These are phyloP conservation scores for Pythium phragmitis DNA, from an alignment of 352 stramenopile genomes.

Conservation along the genomic window DNA sequence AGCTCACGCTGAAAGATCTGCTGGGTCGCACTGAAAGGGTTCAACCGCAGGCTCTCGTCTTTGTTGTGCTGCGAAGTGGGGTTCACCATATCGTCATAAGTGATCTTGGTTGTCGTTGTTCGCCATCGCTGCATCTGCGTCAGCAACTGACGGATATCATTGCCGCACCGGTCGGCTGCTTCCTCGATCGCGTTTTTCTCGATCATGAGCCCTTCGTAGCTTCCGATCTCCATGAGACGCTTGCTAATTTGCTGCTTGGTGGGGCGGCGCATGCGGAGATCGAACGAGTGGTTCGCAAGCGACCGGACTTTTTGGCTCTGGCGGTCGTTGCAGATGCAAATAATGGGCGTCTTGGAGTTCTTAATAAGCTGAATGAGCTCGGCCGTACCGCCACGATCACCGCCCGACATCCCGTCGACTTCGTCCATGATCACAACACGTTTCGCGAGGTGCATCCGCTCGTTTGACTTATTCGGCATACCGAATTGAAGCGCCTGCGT, in stretches of 20 bases:
- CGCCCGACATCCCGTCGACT: slow-evolving; percentile 98
- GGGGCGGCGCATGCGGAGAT: slow-evolving; percentile 94
- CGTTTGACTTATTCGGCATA: slow-evolving; percentile 30
- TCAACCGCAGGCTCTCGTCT: slow-evolving; percentile 92
- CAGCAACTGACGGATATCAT: slow-evolving; percentile 97
- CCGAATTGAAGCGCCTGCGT: slow-evolving; percentile 92
- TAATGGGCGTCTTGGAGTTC: slow-evolving; percentile 97
- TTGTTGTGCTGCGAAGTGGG: slow-evolving; percentile 84
- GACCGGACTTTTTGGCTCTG: slow-evolving; percentile 94
- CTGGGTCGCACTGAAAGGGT: slow-evolving; percentile 94
- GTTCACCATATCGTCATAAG: slow-evolving; percentile 85
- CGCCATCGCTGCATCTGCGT: slow-evolving; percentile 98
- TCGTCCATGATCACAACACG: slow-evolving; percentile 99
- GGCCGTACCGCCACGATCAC: slow-evolving; percentile 95
- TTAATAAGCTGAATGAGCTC: slow-evolving; percentile 99
- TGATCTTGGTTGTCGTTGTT: slow-evolving; percentile 76
- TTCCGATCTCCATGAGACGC: slow-evolving; percentile 90
- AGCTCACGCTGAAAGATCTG: slow-evolving; percentile 88
- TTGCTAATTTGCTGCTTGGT: slow-evolving; percentile 94
- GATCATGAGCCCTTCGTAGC: slow-evolving; percentile 88
- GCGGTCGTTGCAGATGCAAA: slow-evolving; percentile 99
- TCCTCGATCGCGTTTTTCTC: slow-evolving; percentile 97
- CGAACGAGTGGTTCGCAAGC: slow-evolving; percentile 97
- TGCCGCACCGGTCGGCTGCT: slow-evolving; percentile 95
- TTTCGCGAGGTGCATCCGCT: slow-evolving; percentile 69